These are phyloP conservation scores for Pichia cephalocereana DNA, from an alignment of 805 yeast species.

Conservation along the genomic window DNA sequence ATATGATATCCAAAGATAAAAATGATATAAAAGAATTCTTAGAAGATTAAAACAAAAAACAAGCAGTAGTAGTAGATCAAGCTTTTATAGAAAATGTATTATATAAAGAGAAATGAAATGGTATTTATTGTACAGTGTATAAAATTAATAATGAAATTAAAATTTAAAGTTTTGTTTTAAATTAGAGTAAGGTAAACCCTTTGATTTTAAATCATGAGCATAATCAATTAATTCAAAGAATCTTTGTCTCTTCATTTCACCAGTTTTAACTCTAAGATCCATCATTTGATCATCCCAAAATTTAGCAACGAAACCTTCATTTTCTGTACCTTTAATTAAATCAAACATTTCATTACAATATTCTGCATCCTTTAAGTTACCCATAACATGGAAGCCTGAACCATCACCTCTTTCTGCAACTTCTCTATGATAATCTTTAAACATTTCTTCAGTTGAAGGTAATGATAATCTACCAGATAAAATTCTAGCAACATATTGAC, in stretches of 20 bases:
- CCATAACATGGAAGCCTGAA: constrained; percentile 41
- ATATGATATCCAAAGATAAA: neutral
- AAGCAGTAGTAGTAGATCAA: too few species aligned
- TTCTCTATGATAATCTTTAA: constrained; percentile 25
- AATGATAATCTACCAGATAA: constrained; percentile 34
- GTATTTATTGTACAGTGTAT: neutral
- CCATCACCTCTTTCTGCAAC: constrained; percentile 37
- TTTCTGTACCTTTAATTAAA: constrained; percentile 28
- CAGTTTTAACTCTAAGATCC: constrained; percentile 19
- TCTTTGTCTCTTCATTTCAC: constrained; percentile 21
- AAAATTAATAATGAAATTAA: too few species aligned
- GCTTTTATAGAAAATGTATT: too few species aligned
- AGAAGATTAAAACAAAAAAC: neutral
- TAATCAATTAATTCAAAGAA: constrained; percentile 21
- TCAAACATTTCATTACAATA: constrained; percentile 41
- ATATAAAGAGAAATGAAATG: neutral
- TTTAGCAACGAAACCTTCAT: constrained; percentile 25
- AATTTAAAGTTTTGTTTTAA: constrained; percentile 3
- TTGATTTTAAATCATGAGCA: constrained; percentile 18
- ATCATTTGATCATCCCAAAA: constrained; percentile 21
- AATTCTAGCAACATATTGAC: constrained; percentile 32
- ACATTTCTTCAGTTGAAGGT: constrained; percentile 32
- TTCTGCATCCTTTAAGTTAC: constrained; percentile 48
- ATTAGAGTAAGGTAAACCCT: constrained; percentile 18
- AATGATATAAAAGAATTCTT: neutral